A percentile compares a stretch with the other conserved stretches of the same genome.
These are phyloP conservation scores for Punica granatum DNA, from an alignment of 345 rosid genomes.

Conservation along the genomic window DNA sequence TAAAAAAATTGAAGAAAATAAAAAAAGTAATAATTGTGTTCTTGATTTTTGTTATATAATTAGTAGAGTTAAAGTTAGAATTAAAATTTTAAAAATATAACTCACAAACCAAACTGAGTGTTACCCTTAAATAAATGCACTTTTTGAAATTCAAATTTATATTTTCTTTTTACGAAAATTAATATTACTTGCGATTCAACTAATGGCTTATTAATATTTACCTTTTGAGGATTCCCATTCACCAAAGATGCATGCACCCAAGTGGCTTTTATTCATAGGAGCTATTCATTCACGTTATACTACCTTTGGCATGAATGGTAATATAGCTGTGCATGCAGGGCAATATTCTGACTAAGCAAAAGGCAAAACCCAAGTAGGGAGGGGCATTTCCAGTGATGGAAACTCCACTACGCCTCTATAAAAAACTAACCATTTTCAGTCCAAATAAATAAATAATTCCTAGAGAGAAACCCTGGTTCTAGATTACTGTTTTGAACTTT, in stretches of 20 bases:
- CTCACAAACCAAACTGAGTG: too few species aligned
- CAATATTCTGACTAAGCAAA: background rate
- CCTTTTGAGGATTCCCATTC: background rate
- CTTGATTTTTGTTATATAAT: too few species aligned
- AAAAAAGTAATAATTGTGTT: too few species aligned
- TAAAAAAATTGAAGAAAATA: too few species aligned
- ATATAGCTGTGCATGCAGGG: slow-evolving; percentile 8
- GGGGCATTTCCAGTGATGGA: background rate
- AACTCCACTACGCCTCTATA: background rate
- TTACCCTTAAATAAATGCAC: too few species aligned
- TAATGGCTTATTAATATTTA: too few species aligned
- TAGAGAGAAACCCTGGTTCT: background rate
- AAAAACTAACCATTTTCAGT: background rate
- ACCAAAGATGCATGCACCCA: background rate
- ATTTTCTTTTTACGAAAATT: too few species aligned
- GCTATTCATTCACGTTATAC: background rate
- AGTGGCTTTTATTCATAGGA: background rate
- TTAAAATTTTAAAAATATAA: too few species aligned
- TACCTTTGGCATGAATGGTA: background rate
- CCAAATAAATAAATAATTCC: background rate
- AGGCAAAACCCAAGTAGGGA: background rate
- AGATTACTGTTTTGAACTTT: background rate
- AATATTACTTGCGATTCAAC: too few species aligned
- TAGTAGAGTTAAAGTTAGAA: too few species aligned
- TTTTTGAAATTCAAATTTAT: too few species aligned